Evolutionary conservation across 495 filamentous ascomycete genomes (phyloP), one percentile per base, ranked within the genome.

Genomic region (Penicillium salamii): DNA sequence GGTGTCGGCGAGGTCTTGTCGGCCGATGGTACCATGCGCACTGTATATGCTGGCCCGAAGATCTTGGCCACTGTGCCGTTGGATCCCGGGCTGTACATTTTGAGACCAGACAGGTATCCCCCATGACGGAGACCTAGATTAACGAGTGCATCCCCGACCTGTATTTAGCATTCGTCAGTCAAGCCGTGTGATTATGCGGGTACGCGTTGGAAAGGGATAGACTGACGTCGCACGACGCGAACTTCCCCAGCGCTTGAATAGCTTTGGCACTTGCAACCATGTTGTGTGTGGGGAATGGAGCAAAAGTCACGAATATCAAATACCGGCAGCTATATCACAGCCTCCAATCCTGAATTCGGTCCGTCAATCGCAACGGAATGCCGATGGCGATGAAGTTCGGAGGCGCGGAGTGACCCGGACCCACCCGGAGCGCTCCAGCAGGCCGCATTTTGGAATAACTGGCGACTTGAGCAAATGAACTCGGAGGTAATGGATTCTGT

Each of bases 41-140:
- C 79, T 1, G 78, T 83, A 42, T 81, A 81, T 13, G 77, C 80
- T 7, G 76, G 80, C 1, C 80, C 81, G 29, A 82, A 66, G 14
- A 82, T 78, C 58, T 79, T 81, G 40, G 77, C 74, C 3, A 55
- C 51, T 6, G 76, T 74, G 18, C 73, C 69, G 66, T 78, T 75
- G 23, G 72, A 65, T 18, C 66, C 60, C 1, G 80, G 79, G 21
- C 78, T 82, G 70, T 75, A 84, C 73, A 83, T 74, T 35, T 70
- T 79, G 45, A 84, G 58, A 15, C 78, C 75, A 3, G 77, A 75
- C 1, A 83, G 69, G 49, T 82, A 85, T 7, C 81, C 79, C 42
- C 80, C 79, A 56, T 79, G 65, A 42, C 61, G 70, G 46, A 70
- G 61, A n/a, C 69, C 70, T 18, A 82, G 58, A 52, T 79, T 81